Evolutionary conservation across 768 basidiomycete species (phyloP).

Genomic region (Xerocomellus dryophilus): DNA sequence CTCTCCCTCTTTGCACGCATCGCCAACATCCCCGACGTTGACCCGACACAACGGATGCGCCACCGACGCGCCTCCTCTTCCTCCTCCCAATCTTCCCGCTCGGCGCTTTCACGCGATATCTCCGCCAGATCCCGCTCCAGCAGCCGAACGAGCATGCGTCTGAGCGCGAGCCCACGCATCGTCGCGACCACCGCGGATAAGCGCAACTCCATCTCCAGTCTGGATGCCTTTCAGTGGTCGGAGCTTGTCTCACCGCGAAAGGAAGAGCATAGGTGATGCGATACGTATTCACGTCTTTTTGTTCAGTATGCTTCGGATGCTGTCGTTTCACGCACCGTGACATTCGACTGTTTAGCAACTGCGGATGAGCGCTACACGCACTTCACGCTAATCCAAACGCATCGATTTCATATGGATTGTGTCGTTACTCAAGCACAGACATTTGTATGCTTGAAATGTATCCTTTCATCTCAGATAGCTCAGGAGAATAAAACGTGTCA

Average conservation of each 20-base stretch:
- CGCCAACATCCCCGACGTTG: constrained; percentile 70
- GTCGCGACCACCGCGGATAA: constrained; percentile 30
- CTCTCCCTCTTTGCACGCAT: constrained; percentile 75
- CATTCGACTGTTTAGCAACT: constrained; percentile 1
- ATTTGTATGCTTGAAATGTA: constrained; percentile 6
- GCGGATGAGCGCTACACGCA: not conserved
- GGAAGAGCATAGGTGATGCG: constrained; percentile 22
- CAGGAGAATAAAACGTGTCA: not conserved
- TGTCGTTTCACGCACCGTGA: not conserved
- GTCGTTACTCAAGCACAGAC: too few relatives aligned
- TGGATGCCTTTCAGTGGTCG: constrained; percentile 35
- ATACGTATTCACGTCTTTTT: not conserved
- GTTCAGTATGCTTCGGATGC: not conserved
- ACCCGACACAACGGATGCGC: constrained; percentile 75
- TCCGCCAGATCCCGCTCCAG: constrained; percentile 40
- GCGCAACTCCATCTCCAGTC: constrained; percentile 30
- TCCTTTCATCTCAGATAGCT: not conserved
- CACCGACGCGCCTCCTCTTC: constrained; percentile 76
- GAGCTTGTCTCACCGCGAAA: constrained; percentile 32
- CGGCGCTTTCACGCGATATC: constrained; percentile 37
- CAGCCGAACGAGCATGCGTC: constrained; percentile 39
- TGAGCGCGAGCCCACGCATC: constrained; percentile 33
- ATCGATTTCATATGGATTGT: not conserved
- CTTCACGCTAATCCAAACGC: not conserved
- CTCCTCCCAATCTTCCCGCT: constrained; percentile 54